Evolutionary conservation across 768 basidiomycete genomes (phyloP).

Genomic region (Termitomyces sp.): DNA sequence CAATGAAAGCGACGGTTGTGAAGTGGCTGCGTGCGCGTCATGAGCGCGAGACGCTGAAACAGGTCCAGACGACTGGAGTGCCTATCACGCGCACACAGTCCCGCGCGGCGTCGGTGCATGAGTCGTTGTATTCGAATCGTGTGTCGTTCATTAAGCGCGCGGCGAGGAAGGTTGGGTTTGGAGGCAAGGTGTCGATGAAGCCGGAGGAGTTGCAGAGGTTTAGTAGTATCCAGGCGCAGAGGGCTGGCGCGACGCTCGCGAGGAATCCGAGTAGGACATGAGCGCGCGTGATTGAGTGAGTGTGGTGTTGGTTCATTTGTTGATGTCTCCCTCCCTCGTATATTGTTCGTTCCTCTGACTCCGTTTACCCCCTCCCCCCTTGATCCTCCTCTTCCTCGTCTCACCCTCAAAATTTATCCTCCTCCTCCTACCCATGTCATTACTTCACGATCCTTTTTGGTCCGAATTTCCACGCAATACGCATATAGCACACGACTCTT

Average conservation of each 20-base stretch:
- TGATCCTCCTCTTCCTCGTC: too few relatives aligned
- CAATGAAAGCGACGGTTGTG: constrained; percentile 92
- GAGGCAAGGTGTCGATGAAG: constrained; percentile 72
- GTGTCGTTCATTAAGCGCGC: constrained; percentile 89
- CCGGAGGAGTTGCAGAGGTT: constrained; percentile 84
- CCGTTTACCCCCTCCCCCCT: not conserved
- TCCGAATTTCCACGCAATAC: too few relatives aligned
- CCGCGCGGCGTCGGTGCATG: constrained; percentile 84
- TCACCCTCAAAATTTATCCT: not conserved
- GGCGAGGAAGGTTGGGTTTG: constrained; percentile 84
- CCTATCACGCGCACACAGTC: constrained; percentile 85
- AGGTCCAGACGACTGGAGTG: constrained; percentile 39
- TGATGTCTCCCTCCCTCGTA: not conserved
- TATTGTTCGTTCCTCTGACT: not conserved
- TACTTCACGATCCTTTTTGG: not conserved
- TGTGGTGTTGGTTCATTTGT: not conserved
- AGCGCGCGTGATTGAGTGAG: not conserved
- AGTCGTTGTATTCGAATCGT: constrained; percentile 93
- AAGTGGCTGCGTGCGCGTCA: constrained; percentile 71
- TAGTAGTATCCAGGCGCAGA: constrained; percentile 78
- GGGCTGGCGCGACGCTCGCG: constrained; percentile 72
- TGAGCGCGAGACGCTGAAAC: constrained; percentile 36
- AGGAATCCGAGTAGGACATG: constrained; percentile 66
- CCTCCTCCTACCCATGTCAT: not conserved
- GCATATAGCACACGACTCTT: not conserved